Conservation (phyloP, 169 alveolate species). For the Cryptosporidium tyzzeri region DNA sequence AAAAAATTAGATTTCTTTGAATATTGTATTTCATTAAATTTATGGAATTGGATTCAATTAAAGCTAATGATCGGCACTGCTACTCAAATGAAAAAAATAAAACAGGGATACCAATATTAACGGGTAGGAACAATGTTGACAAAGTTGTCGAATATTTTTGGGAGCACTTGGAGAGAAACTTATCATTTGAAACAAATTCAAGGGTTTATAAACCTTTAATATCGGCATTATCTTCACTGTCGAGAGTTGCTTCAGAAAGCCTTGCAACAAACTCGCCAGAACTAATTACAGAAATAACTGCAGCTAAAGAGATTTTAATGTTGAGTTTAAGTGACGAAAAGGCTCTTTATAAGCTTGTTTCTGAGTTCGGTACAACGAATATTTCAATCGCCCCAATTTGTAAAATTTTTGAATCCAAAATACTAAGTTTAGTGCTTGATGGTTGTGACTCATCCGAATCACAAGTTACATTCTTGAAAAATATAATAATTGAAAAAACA, state of each 20-base stretch:
- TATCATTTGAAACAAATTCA: not conserved
- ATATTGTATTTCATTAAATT: not conserved
- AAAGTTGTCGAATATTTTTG: slow-evolving; percentile 44
- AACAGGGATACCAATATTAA: not conserved
- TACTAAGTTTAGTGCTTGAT: not conserved
- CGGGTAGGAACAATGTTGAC: slow-evolving; percentile 66
- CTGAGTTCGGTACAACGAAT: slow-evolving; percentile 39
- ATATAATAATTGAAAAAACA: slow-evolving; percentile 8
- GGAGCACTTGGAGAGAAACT: slow-evolving; percentile 8
- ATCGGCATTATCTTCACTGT: slow-evolving; percentile 34
- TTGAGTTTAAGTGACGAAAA: slow-evolving; percentile 36
- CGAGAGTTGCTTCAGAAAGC: slow-evolving; percentile 61
- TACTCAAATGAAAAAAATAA: not conserved
- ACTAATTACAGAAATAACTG: slow-evolving; percentile 31
- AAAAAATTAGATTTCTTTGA: not conserved
- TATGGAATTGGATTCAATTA: not conserved
- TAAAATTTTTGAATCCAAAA: slow-evolving; percentile 35
- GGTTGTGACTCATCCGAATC: not conserved
- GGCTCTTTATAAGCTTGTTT: not conserved
- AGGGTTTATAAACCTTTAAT: not conserved
- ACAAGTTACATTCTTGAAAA: not conserved
- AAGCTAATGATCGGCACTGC: not conserved
- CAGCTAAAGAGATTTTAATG: slow-evolving; percentile 55
- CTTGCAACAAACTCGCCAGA: slow-evolving; percentile 40
- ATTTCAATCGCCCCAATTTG: slow-evolving; percentile 59